Conservation (phyloP, 768 basidiomycete genomes). For the Clavaria fumosa region DNA sequence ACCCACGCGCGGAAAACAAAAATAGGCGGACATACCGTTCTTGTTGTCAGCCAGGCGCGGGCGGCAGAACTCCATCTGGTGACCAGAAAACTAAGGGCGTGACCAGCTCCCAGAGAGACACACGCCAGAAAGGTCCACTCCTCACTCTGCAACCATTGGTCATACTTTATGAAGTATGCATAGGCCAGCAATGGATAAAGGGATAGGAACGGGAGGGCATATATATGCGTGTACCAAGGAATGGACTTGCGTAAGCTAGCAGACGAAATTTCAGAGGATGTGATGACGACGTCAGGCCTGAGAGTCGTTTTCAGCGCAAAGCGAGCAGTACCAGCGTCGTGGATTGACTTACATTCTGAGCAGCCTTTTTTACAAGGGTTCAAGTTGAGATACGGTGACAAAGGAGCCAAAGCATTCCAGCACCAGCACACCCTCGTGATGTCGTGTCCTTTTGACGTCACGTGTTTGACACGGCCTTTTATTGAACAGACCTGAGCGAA, state of each 20-base stretch:
- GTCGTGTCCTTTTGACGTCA: too few relatives aligned
- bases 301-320: not conserved
- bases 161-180: slow-evolving; percentile 84
- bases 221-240: slow-evolving; percentile 58
- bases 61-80: slow-evolving; percentile 82
- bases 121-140: slow-evolving; percentile 97
- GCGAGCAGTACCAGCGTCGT: too few relatives aligned
- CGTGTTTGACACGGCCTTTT: too few relatives aligned
- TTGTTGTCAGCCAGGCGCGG: slow-evolving; percentile 66
- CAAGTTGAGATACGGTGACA: too few relatives aligned
- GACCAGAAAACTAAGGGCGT: slow-evolving; percentile 83
- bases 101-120: slow-evolving; percentile 68
- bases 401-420: too few relatives aligned
- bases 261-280: slow-evolving; percentile 51
- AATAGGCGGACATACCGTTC: slow-evolving; percentile 30
- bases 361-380: too few relatives aligned
- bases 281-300: slow-evolving; percentile 19
- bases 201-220: slow-evolving; percentile 62
- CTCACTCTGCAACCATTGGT: slow-evolving; percentile 80
- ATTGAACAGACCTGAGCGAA: too few relatives aligned
- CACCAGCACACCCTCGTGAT: too few relatives aligned
- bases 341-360: too few relatives aligned
- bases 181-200: slow-evolving; percentile 77
- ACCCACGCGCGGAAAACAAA: not conserved
- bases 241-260: slow-evolving; percentile 52